A percentile compares a stretch with the other conserved stretches of the same genome.
Conservation (phyloP, 176 grass and related monocot genomes). For the Lolium perenne region DNA sequence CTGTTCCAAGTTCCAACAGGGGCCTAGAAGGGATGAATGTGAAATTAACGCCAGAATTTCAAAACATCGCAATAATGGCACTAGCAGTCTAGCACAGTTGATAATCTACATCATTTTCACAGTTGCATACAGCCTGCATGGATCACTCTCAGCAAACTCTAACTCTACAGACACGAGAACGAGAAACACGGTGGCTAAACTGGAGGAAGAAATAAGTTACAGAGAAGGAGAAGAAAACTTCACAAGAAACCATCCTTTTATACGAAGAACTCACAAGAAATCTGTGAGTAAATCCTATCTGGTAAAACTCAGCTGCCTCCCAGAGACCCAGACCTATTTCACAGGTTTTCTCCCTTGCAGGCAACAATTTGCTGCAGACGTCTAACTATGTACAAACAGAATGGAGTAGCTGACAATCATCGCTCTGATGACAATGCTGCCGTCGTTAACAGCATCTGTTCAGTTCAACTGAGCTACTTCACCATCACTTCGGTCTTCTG, state of each 20-base stretch:
- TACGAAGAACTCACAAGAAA: neutral
- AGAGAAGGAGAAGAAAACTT: neutral
- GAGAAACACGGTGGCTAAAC: constrained; percentile 41
- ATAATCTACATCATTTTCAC: constrained; percentile 17
- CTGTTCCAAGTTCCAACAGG: neutral
- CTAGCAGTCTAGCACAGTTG: neutral
- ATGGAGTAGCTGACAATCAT: neutral
- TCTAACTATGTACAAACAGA: constrained; percentile 32
- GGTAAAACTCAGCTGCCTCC: neutral
- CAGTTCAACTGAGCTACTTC: neutral
- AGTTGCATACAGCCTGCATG: constrained; percentile 4
- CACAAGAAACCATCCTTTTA: constrained; percentile 35
- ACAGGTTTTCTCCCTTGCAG: neutral
- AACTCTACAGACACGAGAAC: neutral
- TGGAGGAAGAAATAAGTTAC: neutral
- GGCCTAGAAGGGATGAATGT: neutral
- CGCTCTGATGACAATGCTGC: neutral
- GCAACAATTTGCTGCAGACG: constrained; percentile 5
- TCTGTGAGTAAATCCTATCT: constrained; percentile 26
- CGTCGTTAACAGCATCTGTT: neutral
- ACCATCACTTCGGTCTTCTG: neutral
- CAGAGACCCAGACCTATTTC: neutral
- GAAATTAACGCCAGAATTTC: neutral
- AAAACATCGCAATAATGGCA: neutral
- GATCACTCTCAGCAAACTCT: neutral